Evolutionary conservation across 2,329 filamentous ascomycete species (phyloP).

Genomic region (Zasmidium angulare): DNA sequence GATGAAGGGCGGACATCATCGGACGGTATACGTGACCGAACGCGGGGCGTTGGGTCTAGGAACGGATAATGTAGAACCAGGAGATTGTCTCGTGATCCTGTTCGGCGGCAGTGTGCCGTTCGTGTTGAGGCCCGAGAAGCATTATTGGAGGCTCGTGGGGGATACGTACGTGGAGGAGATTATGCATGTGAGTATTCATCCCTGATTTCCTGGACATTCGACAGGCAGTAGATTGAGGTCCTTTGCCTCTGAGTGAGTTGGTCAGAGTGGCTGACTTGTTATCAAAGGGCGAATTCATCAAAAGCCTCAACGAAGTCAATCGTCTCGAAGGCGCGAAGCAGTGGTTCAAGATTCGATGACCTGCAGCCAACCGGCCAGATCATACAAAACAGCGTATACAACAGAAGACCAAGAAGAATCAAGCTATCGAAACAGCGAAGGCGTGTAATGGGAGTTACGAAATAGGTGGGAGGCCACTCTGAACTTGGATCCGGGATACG

Average conservation of each 20-base stretch:
- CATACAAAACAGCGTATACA: background rate
- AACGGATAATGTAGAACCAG: background rate
- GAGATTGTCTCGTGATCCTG: background rate
- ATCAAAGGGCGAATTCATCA: slow-evolving; percentile 1
- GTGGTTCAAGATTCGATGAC: slow-evolving; percentile 6
- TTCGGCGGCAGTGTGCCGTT: slow-evolving; percentile 5
- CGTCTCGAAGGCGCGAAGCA: background rate
- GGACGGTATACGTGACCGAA: slow-evolving; percentile 5
- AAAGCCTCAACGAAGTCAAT: background rate
- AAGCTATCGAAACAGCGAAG: too few species aligned
- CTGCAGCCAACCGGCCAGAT: background rate
- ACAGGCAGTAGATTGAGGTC: too few species aligned
- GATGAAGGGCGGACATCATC: slow-evolving; percentile 12
- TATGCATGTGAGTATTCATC: background rate
- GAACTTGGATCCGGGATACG: background rate
- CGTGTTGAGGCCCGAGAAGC: slow-evolving; percentile 4
- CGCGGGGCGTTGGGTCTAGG: background rate
- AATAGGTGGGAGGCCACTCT: too few species aligned
- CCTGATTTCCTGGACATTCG: too few species aligned
- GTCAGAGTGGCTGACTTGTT: background rate
- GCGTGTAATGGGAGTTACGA: too few species aligned
- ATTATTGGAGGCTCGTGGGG: slow-evolving; percentile 2
- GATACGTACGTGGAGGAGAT: slow-evolving; percentile 3
- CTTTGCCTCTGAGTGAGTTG: too few species aligned
- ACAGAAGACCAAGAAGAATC: too few species aligned